Evolutionary conservation across 2,329 filamentous ascomycete genomes (phyloP), one percentile per base, ranked within the genome.

Genomic region (Botrytis aclada): DNA sequence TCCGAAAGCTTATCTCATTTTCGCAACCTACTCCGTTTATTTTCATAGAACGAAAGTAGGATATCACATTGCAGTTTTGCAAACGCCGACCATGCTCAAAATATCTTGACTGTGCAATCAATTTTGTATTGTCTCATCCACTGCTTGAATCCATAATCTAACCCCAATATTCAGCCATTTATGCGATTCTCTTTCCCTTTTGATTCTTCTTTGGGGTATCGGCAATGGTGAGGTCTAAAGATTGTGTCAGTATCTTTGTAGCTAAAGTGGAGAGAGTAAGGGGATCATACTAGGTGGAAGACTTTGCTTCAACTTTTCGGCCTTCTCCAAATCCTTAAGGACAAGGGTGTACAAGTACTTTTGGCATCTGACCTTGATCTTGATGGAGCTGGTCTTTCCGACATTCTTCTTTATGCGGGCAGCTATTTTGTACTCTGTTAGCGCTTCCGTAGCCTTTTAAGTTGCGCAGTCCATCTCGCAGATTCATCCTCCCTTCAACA

Each of bases 301-400:
- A 85, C 91, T 94, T 90, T 98, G 95, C 94, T 98, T 98, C 81
- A 99, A 92, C 93, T 99, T 99, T 89, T 98, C 96, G 86, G 95
- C 97, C 93, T 98, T 98, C 84, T 98, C 96, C 83, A 90, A 90
- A 88, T 99, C 96, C 91, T 97, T 98, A 82, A 99, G 92, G 84
- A 97, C 93, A 81, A 99, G 92, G 81, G 96, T 98, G 93, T 99
- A 99, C 81, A 99, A 89, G 89, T 96, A 91, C 83, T 91, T 90
- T 85, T 93, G 89, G 92, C 96, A 98, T 86, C 96, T 94, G 90
- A 99, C 95, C 94, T 99, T 99, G 94, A 99, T 98, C 93, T 99
- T 99, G 92, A 96, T 95, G 89, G 95, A 92, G 84, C 92, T 89
- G 83, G 88, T 87, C 87, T 92, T 91, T 66, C 69, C 69, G 54